Percentiles rank a stretch among this genome's conserved stretches.
phyloP scores from a whole-genome alignment of 768 basidiomycete genomes.

The Amanita brunnescens region DNA sequence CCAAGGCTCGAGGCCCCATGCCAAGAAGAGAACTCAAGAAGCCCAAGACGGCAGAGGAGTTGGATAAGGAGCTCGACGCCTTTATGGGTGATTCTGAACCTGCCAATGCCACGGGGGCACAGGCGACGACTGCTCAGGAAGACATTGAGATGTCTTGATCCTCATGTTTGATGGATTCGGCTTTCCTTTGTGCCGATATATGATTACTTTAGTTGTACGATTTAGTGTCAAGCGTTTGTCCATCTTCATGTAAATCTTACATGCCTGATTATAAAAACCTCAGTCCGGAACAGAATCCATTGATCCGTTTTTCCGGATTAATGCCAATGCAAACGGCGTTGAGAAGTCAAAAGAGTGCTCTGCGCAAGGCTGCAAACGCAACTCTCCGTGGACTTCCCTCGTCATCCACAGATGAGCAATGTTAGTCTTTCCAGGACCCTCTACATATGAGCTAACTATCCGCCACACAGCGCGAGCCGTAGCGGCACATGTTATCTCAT shows the following conservation, averaged over 20 bases:
- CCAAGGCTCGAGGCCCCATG: slow-evolving; percentile 25
- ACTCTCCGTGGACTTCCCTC: slow-evolving; percentile 36
- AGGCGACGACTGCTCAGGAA: slow-evolving; percentile 15
- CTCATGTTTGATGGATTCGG: neutral
- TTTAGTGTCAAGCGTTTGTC: neutral
- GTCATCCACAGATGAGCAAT: slow-evolving; percentile 48
- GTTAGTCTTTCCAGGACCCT: slow-evolving; percentile 26
- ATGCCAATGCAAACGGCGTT: slow-evolving; percentile 14
- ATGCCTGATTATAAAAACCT: neutral
- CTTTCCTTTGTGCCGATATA: slow-evolving; percentile 2
- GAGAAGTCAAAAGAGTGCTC: slow-evolving; percentile 41
- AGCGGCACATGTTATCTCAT: slow-evolving; percentile 34
- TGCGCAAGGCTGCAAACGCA: slow-evolving; percentile 43
- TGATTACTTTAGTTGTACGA: slow-evolving; percentile 2
- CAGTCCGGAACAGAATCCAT: neutral
- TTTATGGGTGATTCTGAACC: slow-evolving; percentile 63
- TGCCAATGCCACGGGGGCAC: slow-evolving; percentile 9
- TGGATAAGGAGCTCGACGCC: slow-evolving; percentile 83
- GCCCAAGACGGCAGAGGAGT: slow-evolving; percentile 69
- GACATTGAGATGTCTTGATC: slow-evolving; percentile 46
- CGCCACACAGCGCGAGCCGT: slow-evolving; percentile 35
- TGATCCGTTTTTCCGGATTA: neutral
- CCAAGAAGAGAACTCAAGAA: slow-evolving; percentile 32
- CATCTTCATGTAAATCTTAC: no score
- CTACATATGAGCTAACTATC: neutral